These are phyloP conservation scores for Cetradonia linearis DNA, from an alignment of 495 filamentous ascomycete species.

Conservation along the genomic window DNA sequence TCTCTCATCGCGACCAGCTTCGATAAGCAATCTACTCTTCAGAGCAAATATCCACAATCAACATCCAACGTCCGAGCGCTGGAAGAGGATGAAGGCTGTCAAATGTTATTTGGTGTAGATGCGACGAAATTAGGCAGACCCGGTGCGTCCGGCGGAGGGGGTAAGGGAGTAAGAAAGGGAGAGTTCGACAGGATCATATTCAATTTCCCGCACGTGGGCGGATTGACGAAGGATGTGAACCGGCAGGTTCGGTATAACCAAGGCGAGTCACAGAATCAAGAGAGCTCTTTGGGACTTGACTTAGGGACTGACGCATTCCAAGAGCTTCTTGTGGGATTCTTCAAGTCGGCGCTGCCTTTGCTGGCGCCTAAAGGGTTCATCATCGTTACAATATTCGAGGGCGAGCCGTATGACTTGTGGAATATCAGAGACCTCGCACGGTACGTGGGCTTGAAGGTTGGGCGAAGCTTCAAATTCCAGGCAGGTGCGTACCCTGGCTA, in stretches of 20 bases:
- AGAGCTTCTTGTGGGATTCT: slow-evolving; percentile 76
- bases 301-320: neutral
- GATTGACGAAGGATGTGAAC: slow-evolving; percentile 83
- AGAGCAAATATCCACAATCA: slow-evolving; percentile 70
- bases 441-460: slow-evolving; percentile 64
- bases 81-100: slow-evolving; percentile 29
- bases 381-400: slow-evolving; percentile 82
- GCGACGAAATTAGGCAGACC: slow-evolving; percentile 54
- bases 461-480: slow-evolving; percentile 68
- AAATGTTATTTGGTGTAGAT: slow-evolving; percentile 62
- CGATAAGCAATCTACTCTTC: slow-evolving; percentile 44
- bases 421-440: slow-evolving; percentile 79
- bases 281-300: neutral
- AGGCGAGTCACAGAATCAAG: slow-evolving; percentile 27
- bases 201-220: slow-evolving; percentile 95
- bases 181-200: slow-evolving; percentile 72
- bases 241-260: slow-evolving; percentile 89
- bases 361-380: slow-evolving; percentile 52
- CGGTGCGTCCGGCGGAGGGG: slow-evolving; percentile 27
- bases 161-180: slow-evolving; percentile 38
- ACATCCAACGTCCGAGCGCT: slow-evolving; percentile 48
- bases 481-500: slow-evolving; percentile 72
- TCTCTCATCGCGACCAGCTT: slow-evolving; percentile 55
- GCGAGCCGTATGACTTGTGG: slow-evolving; percentile 89
- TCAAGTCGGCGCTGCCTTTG: slow-evolving; percentile 48